Percentiles rank a stretch among this genome's conserved stretches.
phyloP scores from a whole-genome alignment of 1,284 basidiomycete genomes.

The Cystobasidium slooffiae region DNA sequence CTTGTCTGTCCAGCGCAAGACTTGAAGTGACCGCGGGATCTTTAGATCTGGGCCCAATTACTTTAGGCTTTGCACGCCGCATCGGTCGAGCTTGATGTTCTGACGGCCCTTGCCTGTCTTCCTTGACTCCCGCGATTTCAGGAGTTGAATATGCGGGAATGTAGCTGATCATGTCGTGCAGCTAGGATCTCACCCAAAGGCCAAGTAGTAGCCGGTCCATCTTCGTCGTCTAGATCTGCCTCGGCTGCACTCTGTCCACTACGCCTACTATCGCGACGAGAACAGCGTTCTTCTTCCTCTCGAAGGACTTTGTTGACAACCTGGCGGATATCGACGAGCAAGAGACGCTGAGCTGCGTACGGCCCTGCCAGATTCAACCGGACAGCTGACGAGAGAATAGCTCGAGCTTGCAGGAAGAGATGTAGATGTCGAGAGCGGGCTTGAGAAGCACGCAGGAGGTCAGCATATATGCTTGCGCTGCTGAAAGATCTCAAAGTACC shows the following conservation, averaged over 20 bases:
- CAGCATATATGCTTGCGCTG: background rate
- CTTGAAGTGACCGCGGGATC: no score
- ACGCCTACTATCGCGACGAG: conserved; percentile 42
- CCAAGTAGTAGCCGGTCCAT: conserved; percentile 82
- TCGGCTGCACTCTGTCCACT: conserved; percentile 54
- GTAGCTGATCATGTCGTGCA: conserved; percentile 87
- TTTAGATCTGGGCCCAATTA: no score
- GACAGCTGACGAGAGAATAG: conserved; percentile 86
- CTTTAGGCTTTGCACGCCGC: no score
- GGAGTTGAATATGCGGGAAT: conserved; percentile 91
- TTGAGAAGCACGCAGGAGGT: conserved; percentile 54
- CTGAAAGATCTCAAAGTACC: conserved; percentile 61
- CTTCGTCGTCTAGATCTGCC: conserved; percentile 30
- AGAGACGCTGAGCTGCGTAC: conserved; percentile 85
- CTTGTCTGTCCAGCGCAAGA: no score
- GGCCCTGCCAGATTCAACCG: conserved; percentile 90
- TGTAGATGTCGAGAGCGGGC: conserved; percentile 79
- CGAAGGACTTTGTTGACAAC: conserved; percentile 66
- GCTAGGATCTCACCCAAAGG: conserved; percentile 93
- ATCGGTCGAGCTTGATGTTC: no score
- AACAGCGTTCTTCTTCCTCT: conserved; percentile 60
- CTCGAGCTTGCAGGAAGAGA: conserved; percentile 88
- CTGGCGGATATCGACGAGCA: conserved; percentile 71
- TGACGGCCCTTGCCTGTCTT: background rate
- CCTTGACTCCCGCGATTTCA: conserved; percentile 33